Evolutionary conservation across 306 rosid genomes (phyloP), one percentile per base, ranked within the genome.

Genomic region (Citrullus colocynthis): DNA sequence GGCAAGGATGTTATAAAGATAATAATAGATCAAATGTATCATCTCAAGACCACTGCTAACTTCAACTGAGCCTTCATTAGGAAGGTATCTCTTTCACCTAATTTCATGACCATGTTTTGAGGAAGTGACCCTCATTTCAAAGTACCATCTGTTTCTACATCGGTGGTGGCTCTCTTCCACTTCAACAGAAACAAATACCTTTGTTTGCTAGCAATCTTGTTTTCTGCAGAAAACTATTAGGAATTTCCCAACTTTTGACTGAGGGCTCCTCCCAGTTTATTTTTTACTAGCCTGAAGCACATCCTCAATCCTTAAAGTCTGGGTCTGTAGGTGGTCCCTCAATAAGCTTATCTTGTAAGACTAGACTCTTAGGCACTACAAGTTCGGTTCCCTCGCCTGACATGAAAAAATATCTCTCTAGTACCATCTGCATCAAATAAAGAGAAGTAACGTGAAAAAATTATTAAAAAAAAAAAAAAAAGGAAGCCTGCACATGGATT

Each of bases 361-460:
- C 85, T 66, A 81, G 77, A 75, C 76, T 83, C 87, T 77, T 90
- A 54, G 98, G 98, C 81, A 90, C 57, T 49, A 94, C 96, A 70
- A 92, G 95, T 80, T 94, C 97, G 65, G 85, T 60, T 78, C 84
- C 90, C 36, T 87, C 79, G 65, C 96, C 98, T 39, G 90, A 88
- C 75, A 85, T 80, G 84, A 84, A 81, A 86, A 88, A 92, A 79
- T 89, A 90, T 85, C 96, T 89, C 90, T 92, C 97, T 58, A 92
- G 82, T 48, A 92, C 85, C 97, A 94, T 90, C 98, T 91, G 87
- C 55, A 37, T 21, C 75, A 63, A 52, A 7, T 36, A 12, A 28
- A 14, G 14, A 24, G 28, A 55, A 51, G 42, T 73, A 49, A 45
- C 5, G 28, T 9, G 41, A 15, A 56, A 65, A 76, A 30, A 39